Evolutionary conservation across 2,329 filamentous ascomycete genomes (phyloP), one percentile per base, ranked within the genome.

Genomic region (Arthrobotrys entomopaga): DNA sequence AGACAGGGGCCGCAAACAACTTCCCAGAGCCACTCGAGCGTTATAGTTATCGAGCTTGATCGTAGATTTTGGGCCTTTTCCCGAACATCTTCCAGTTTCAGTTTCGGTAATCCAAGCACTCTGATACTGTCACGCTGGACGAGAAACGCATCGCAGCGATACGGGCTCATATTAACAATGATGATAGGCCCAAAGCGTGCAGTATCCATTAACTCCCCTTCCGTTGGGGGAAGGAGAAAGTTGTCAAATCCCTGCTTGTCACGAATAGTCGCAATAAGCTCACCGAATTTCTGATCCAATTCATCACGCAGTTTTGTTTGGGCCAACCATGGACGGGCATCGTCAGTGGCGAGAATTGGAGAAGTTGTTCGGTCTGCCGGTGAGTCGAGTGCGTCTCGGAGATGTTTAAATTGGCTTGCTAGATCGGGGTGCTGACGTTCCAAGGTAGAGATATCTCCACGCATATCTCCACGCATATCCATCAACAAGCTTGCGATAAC

Each of bases 1-100:
- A 82, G 65, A 46, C 81, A 61, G 1, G 80, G 80, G 0, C 56
- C 13, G 0, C 64, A 76, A 42, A 78, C 60, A 8, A 38, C 53
- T 49, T 80, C 77, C 80, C 80, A 82, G 0, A 82, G 78, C 79
- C 80, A 82, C 29, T 79, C 77, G 0, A 82, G 75, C 40, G 19
- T 64, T 43, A 3, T 6, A 0, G 34, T 38, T 49, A 22, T 7
- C 20, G 54, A 19, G n/a, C 2, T 7, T 6, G 29, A 34, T 6
- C 29, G 29, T 10, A 34, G 5, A 8, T 34, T 8, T 34, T 34
- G 2, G 1, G 29, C 29, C 2, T 8, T 1, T 10, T 34, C 10
- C 10, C 6, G 5, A 10, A 57, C 34, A 5, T 70, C 57, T 19
- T 20, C 19, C 20, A 26, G 26, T 16, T 2, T 49, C 13, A 70